Conservation (phyloP, 495 filamentous ascomycete species). For the Aspergillus leporis region DNA sequence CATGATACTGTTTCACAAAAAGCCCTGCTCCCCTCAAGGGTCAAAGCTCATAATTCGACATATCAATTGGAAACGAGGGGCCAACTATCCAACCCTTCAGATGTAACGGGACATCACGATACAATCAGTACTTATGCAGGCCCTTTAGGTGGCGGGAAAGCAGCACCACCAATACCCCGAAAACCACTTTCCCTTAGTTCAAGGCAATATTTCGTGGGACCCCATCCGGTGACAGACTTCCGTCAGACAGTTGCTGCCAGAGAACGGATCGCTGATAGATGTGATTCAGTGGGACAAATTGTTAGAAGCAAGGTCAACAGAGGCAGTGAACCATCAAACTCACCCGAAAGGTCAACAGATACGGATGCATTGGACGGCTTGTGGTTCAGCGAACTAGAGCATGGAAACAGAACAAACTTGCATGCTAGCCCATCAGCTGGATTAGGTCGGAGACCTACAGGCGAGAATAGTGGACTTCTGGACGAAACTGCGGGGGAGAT, state of each 20-base stretch:
- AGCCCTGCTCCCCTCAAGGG: conserved; percentile 17
- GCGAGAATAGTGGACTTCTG: conserved; percentile 24
- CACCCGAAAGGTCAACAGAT: background rate
- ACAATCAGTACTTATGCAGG: background rate
- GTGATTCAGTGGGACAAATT: background rate
- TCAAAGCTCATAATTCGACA: background rate
- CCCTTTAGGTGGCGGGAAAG: conserved; percentile 6
- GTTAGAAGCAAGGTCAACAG: background rate
- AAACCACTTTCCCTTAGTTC: conserved; percentile 36
- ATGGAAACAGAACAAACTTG: background rate
- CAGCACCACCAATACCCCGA: conserved; percentile 33
- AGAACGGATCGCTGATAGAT: background rate
- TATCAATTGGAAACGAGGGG: background rate
- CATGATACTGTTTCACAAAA: background rate
- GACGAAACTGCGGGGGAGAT: conserved; percentile 23
- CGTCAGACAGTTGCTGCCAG: background rate
- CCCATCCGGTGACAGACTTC: background rate
- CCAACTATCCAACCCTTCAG: conserved; percentile 12
- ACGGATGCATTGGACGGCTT: background rate
- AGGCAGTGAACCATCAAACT: background rate
- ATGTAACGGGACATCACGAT: conserved; percentile 1
- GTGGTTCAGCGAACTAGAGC: background rate
- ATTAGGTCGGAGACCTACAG: background rate
- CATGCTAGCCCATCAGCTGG: background rate
- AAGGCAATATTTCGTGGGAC: background rate